Evolutionary conservation across 371 early-diverging fungal genomes (phyloP), one percentile per base, ranked within the genome.

Genomic region (Mortierella sp.): DNA sequence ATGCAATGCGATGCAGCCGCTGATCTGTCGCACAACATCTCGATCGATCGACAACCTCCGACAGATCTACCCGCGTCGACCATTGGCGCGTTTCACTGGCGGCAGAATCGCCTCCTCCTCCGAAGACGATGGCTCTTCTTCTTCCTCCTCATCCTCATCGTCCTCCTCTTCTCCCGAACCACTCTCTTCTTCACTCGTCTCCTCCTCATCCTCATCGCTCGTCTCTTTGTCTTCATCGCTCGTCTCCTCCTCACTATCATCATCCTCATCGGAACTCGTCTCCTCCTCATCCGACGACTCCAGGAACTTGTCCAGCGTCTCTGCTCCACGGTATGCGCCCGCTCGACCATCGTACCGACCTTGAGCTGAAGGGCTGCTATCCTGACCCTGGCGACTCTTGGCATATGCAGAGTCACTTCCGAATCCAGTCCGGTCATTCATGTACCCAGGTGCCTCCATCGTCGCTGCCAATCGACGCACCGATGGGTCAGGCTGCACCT

Each of bases 401-500:
- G 64, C 47, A 79, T 74, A 70, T 40, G 71, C 71, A 64, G 65
- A 75, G 40, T 89, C 89, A 58, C 89, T 91, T 10, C 92, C 92
- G 71, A 91, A 91, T 19, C 92, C 89, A 22, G 85, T 77, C 66
- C 85, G 82, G 29, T 88, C 88, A 65, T 88, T 86, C 29, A 90
- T 78, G 14, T 74, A 86, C 77, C 85, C 64, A 80, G 86, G 73
- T 80, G 86, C 83, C 86, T 85, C 89, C 90, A 85, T 66, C 86
- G 90, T 68, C 70, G 89, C 64, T 65, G 89, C 88, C 58, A 86
- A 81, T 86, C 91, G 76, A 47, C 96, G 91, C 7, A 93, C 91
- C 2, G 89, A 85, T 1, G 91, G 73, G 84, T 95, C 94, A 0
- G 96, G 95, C 63, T 91, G 89, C 13, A 85, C 89, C 19, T 88